Conservation (phyloP, 129 eudicot species). For the Arctium minus region DNA sequence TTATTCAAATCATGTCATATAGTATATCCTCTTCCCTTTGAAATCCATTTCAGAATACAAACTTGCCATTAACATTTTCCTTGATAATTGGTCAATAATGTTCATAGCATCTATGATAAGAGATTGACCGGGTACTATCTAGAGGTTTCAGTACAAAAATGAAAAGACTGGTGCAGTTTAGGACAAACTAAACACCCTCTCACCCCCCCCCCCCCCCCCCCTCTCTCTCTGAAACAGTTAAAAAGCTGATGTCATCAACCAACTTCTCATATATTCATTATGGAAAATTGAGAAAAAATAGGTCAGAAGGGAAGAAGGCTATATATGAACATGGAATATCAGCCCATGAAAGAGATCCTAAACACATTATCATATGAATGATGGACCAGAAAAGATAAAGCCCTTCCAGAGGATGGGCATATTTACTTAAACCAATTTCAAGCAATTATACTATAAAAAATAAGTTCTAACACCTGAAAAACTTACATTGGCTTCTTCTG, state of each 20-base stretch:
- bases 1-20: not conserved
- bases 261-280: not conserved
- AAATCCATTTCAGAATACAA: not conserved
- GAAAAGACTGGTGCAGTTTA: not conserved
- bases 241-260: not conserved
- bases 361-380: not conserved
- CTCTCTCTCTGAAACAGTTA: not conserved
- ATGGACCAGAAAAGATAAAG: not conserved
- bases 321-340: not conserved
- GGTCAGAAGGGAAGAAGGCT: not conserved
- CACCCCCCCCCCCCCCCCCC: too few species aligned
- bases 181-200: not conserved
- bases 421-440: not conserved
- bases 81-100: not conserved
- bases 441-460: not conserved
- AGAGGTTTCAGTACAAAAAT: not conserved
- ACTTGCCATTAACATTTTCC: not conserved
- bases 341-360: not conserved
- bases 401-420: not conserved
- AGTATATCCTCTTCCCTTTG: not conserved
- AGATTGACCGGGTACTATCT: not conserved
- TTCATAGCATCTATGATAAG: not conserved
- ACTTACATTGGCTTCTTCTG: slow-evolving; percentile 90
- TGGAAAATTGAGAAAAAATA: not conserved
- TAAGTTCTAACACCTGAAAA: slow-evolving; percentile 6